Percentiles rank a stretch among this genome's conserved stretches.
These are phyloP conservation scores for Yamadazyma membranifaciens DNA, from an alignment of 1,139 yeast genomes.

Conservation along the genomic window DNA sequence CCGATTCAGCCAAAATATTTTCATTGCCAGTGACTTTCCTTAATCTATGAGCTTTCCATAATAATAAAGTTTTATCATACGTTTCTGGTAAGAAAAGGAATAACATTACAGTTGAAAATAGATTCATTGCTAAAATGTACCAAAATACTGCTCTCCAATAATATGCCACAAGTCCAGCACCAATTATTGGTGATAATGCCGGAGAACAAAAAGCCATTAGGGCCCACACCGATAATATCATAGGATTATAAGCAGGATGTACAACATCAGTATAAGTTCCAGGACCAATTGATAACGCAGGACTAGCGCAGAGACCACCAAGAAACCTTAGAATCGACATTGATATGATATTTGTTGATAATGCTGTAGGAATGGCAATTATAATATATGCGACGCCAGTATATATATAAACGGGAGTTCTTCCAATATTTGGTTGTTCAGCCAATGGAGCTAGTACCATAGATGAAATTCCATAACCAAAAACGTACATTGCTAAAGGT, in stretches of 20 bases:
- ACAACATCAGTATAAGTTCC: slow-evolving; percentile 32
- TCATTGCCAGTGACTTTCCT: slow-evolving; percentile 34
- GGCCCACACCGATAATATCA: slow-evolving; percentile 34
- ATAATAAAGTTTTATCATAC: slow-evolving; percentile 30
- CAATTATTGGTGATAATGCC: slow-evolving; percentile 31
- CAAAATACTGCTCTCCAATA: slow-evolving; percentile 40
- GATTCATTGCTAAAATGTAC: slow-evolving; percentile 23
- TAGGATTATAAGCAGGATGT: slow-evolving; percentile 23
- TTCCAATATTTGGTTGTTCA: slow-evolving; percentile 50
- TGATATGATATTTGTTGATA: slow-evolving; percentile 27
- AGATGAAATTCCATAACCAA: slow-evolving; percentile 61
- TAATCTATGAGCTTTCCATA: slow-evolving; percentile 35
- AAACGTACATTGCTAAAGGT: slow-evolving; percentile 38
- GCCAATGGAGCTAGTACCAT: slow-evolving; percentile 54
- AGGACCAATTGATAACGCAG: slow-evolving; percentile 38
- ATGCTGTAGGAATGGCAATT: slow-evolving; percentile 35
- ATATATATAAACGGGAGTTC: slow-evolving; percentile 39
- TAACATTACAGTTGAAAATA: neutral
- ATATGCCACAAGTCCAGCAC: slow-evolving; percentile 23
- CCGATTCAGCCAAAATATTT: slow-evolving; percentile 28
- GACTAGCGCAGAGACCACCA: slow-evolving; percentile 35
- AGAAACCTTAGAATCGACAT: slow-evolving; percentile 32
- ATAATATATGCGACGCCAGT: slow-evolving; percentile 30
- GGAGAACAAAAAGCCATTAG: slow-evolving; percentile 37
- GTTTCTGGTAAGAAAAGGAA: slow-evolving; percentile 31